Evolutionary conservation across 2,329 filamentous ascomycete species (phyloP).

Genomic region (Aquanectria penicillioides): DNA sequence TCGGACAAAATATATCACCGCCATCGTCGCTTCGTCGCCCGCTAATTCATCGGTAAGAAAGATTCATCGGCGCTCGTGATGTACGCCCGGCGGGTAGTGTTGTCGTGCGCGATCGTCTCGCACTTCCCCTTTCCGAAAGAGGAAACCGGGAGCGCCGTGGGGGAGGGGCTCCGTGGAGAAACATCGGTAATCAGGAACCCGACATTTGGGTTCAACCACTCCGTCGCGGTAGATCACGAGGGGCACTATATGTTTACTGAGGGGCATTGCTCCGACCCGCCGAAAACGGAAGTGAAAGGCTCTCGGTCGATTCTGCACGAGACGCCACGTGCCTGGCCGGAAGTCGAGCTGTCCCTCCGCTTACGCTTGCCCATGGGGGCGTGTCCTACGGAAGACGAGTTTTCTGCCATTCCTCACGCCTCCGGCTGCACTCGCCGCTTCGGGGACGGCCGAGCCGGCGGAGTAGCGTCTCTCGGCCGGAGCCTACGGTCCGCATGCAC

Average conservation of each 20-base stretch:
- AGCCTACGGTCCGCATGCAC: background rate
- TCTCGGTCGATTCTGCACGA: background rate
- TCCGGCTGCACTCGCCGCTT: conserved; percentile 9
- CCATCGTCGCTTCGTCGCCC: background rate
- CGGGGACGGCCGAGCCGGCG: background rate
- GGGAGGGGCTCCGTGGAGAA: too few relatives aligned
- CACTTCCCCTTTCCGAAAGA: conserved; percentile 29
- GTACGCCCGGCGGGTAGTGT: background rate
- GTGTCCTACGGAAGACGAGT: too few relatives aligned
- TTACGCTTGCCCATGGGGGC: too few relatives aligned
- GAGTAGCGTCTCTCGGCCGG: background rate
- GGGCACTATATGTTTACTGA: background rate
- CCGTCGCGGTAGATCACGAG: conserved; percentile 19
- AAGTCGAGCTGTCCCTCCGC: background rate
- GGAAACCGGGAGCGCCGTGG: conserved; percentile 26
- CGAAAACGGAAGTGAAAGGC: conserved; percentile 29
- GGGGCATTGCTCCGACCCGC: conserved; percentile 7
- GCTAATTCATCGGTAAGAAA: background rate
- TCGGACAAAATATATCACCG: conserved; percentile 23
- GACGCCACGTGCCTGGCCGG: background rate
- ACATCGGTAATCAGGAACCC: too few relatives aligned
- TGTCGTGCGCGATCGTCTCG: conserved; percentile 4
- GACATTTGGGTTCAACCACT: conserved; percentile 18
- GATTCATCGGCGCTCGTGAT: conserved; percentile 21
- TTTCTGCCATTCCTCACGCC: background rate